Percentiles rank a stretch among this genome's conserved stretches.
Evolutionary conservation across 805 yeast species (phyloP).

Genomic region (Candida coleopterorum): DNA sequence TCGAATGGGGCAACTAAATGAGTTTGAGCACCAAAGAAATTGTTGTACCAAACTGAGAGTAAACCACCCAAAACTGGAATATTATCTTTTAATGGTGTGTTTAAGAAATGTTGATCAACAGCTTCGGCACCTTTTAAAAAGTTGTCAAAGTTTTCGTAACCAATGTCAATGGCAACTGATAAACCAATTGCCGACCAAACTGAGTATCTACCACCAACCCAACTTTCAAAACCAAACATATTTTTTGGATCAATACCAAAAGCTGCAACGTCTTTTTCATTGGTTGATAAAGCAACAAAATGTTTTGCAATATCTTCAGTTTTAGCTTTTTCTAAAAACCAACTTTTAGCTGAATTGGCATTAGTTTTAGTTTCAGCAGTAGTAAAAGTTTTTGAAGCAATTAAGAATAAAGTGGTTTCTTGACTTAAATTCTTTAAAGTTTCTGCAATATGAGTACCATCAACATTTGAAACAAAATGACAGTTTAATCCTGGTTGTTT

Average conservation of each 20-base stretch:
- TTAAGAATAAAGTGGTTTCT: conserved; percentile 87
- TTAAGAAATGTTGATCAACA: conserved; percentile 83
- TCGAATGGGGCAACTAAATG: conserved; percentile 98
- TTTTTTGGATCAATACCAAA: conserved; percentile 97
- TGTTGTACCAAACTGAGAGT: conserved; percentile 96
- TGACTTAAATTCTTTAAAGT: conserved; percentile 71
- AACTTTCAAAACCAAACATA: conserved; percentile 97
- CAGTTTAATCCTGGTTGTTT: conserved; percentile 67
- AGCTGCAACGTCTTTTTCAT: conserved; percentile 83
- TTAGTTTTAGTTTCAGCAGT: conserved; percentile 98
- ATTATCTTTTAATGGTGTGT: conserved; percentile 83
- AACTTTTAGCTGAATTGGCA: conserved; percentile 89
- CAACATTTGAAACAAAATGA: conserved; percentile 96
- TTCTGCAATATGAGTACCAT: conserved; percentile 96
- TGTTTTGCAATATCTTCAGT: conserved; percentile 84
- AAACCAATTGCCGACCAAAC: conserved; percentile 99
- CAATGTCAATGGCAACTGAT: conserved; percentile 91
- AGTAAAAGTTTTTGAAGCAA: conserved; percentile 98
- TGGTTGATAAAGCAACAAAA: conserved; percentile 94
- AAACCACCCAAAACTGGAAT: conserved; percentile 93
- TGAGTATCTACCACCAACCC: conserved; percentile 99
- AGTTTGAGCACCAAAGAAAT: conserved; percentile 97
- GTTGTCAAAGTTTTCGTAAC: conserved; percentile 87
- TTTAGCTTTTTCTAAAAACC: conserved; percentile 82
- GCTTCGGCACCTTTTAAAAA: conserved; percentile 98